Evolutionary conservation across 257 asterid species (phyloP), one percentile per base, ranked within the genome.

Genomic region (Fraxinus excelsior): DNA sequence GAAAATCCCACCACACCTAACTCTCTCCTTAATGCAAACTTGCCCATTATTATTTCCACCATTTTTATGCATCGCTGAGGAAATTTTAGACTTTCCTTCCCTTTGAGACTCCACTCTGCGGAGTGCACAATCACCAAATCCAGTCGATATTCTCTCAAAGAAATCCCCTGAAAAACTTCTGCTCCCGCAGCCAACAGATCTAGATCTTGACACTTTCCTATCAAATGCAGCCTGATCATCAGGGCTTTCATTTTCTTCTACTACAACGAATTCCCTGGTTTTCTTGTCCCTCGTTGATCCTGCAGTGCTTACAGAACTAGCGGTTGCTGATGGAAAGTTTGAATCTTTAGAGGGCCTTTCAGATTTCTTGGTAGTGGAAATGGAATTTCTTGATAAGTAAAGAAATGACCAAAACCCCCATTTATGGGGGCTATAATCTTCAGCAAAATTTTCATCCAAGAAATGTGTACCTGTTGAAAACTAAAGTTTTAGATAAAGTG

Each of bases 151-250:
- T 83, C 96, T 84, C 85, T 93, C 99, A 68, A 96, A 96, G 78
- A 96, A 91, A 76, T 96, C 98, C 3, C 99, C 99, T 0, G 98
- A 93, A 70, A 96, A 96, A 81, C 98, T 96, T 77, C 98, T 85
- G 53, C 99, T 96, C 49, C 99, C 99, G 83, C 99, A 96, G 0
- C 99, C 98, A 67, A 96, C 98, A 84, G 98, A 93, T 91, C 97
- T 90, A 28, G 99, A 96, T 81, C 98, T 90, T 5, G 99, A 96
- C 16, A 96, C 98, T 64, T 91, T 96, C 51, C 98, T 86, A 35
- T 89, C 94, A 81, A 85, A 74, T 40, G 88, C 76, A 29, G 81
- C 77, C 28, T 87, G 35, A 62, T 62, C 78, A 85, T 86, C 87
- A 1, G 97, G 93, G 81, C 97, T 86, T 32, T 87, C 95, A 80